These are phyloP conservation scores for Debaryomyces prosopidis DNA, from an alignment of 805 yeast genomes.

Conservation along the genomic window DNA sequence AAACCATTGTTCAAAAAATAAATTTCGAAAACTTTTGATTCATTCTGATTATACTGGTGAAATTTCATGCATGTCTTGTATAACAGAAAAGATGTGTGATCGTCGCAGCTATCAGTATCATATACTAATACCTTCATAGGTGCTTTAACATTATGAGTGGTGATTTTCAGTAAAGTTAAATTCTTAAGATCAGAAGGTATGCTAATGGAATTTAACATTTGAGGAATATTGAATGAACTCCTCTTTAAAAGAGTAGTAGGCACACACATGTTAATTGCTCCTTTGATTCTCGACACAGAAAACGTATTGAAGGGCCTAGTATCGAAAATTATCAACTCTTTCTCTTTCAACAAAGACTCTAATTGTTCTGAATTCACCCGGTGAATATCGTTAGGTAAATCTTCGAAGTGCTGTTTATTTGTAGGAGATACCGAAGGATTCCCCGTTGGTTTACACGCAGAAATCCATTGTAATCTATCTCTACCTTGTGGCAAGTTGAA, in stretches of 20 bases:
- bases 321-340: slow-evolving; percentile 28
- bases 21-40: slow-evolving; percentile 15
- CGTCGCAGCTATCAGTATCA: slow-evolving; percentile 27
- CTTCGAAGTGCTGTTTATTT: slow-evolving; percentile 11
- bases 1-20: slow-evolving; percentile 31
- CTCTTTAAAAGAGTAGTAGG: slow-evolving; percentile 47
- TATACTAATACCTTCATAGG: slow-evolving; percentile 29
- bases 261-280: slow-evolving; percentile 40
- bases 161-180: slow-evolving; percentile 14
- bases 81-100: slow-evolving; percentile 24
- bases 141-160: slow-evolving; percentile 1
- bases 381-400: slow-evolving; percentile 5
- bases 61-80: slow-evolving; percentile 37
- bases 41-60: slow-evolving; percentile 13
- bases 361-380: slow-evolving; percentile 1
- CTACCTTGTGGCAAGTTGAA: slow-evolving; percentile 2
- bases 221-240: slow-evolving; percentile 30
- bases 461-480: background rate
- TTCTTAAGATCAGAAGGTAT: slow-evolving; percentile 21
- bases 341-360: background rate
- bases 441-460: background rate
- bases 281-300: slow-evolving; percentile 26
- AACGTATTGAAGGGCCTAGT: slow-evolving; percentile 40
- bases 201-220: slow-evolving; percentile 32
- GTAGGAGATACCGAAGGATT: slow-evolving; percentile 13